Percentiles rank a stretch among this genome's conserved stretches.
These are phyloP conservation scores for Alnus glutinosa DNA, from an alignment of 306 rosid species.

Conservation along the genomic window DNA sequence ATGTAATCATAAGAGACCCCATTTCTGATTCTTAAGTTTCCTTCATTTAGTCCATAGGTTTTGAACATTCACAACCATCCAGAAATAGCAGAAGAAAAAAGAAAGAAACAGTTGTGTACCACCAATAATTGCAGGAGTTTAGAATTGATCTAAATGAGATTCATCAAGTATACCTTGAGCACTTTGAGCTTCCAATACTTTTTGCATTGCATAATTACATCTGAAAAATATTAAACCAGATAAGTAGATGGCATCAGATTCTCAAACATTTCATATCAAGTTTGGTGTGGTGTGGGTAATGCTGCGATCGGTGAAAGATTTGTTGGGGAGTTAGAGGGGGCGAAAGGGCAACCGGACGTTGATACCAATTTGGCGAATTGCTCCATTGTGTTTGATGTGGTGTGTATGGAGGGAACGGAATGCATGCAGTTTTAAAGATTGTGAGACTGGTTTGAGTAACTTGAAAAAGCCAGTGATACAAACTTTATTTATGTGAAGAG, in stretches of 20 bases:
- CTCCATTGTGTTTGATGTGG: too few species aligned
- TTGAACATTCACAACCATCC: background rate
- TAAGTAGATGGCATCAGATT: constrained; percentile 24
- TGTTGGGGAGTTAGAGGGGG: too few species aligned
- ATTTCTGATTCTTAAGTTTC: background rate
- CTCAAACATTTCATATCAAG: constrained; percentile 4
- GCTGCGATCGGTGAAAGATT: too few species aligned
- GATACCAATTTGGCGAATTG: too few species aligned
- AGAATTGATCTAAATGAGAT: constrained; percentile 13
- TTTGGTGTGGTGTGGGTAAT: too few species aligned
- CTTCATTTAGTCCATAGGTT: background rate
- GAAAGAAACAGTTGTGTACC: background rate
- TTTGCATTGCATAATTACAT: constrained; percentile 61
- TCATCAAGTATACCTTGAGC: constrained; percentile 29
- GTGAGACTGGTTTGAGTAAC: too few species aligned
- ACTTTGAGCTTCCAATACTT: constrained; percentile 42
- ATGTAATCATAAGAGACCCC: background rate
- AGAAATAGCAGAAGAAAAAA: background rate
- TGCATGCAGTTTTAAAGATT: too few species aligned
- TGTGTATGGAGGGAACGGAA: too few species aligned
- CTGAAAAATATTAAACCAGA: constrained; percentile 38
- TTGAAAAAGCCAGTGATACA: too few species aligned
- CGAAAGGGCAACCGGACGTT: too few species aligned
- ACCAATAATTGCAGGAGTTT: background rate
- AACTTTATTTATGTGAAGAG: too few species aligned